Evolutionary conservation across 2,329 filamentous ascomycete species (phyloP).

Genomic region (Pseudogymnoascus sp.): DNA sequence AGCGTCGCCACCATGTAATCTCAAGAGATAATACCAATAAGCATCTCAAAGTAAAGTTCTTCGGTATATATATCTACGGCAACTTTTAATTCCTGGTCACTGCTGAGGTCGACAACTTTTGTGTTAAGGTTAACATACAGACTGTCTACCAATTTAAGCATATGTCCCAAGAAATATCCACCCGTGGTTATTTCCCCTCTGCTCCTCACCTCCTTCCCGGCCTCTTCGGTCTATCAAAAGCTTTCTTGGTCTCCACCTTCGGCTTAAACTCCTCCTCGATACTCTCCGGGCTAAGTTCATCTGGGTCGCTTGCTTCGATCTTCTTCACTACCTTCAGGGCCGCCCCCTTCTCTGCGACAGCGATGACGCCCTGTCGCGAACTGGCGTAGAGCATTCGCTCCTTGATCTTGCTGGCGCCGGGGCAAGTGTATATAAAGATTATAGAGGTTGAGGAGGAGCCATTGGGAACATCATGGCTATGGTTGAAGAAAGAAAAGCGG

Average conservation of each 20-base stretch:
- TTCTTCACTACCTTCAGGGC: conserved; percentile 61
- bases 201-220: conserved; percentile 43
- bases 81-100: background rate
- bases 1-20: background rate
- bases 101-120: background rate
- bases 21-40: background rate
- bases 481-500: conserved; percentile 70
- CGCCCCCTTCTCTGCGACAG: conserved; percentile 56
- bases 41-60: background rate
- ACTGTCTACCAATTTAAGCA: background rate
- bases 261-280: conserved; percentile 62
- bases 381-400: conserved; percentile 77
- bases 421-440: conserved; percentile 78
- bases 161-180: background rate
- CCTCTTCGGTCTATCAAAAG: conserved; percentile 70
- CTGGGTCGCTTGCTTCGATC: conserved; percentile 58
- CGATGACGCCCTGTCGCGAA: conserved; percentile 58
- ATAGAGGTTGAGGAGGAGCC: conserved; percentile 48
- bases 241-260: conserved; percentile 54
- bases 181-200: background rate
- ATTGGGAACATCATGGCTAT: conserved; percentile 43
- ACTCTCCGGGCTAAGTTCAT: conserved; percentile 59
- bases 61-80: background rate
- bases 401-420: conserved; percentile 63
- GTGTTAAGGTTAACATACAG: background rate